These are phyloP conservation scores for Kwoniella dendrophila DNA, from an alignment of 768 basidiomycete species.

Conservation along the genomic window DNA sequence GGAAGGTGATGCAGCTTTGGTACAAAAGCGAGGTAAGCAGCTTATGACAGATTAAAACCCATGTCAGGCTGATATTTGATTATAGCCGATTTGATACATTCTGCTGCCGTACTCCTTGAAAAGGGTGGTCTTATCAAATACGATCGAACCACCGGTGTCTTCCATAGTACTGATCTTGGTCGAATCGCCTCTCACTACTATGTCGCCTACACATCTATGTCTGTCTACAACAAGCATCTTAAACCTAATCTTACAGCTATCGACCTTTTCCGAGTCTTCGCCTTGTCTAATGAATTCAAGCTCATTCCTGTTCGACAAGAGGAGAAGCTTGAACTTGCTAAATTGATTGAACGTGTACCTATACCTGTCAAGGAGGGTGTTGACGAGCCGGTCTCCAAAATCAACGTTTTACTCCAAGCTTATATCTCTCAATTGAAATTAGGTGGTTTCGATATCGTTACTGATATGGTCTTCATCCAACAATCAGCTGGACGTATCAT, in stretches of 20 bases:
- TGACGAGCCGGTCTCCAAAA: conserved; percentile 94
- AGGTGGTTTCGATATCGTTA: conserved; percentile 67
- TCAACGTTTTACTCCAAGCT: conserved; percentile 91
- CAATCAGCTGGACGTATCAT: conserved; percentile 96
- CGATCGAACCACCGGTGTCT: conserved; percentile 79
- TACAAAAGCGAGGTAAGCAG: conserved; percentile 78
- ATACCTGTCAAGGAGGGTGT: conserved; percentile 96
- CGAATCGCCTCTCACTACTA: conserved; percentile 95
- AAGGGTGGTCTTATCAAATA: conserved; percentile 95
- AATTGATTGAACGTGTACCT: conserved; percentile 88
- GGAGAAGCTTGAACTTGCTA: conserved; percentile 86
- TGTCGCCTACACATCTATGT: conserved; percentile 93
- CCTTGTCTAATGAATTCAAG: conserved; percentile 93
- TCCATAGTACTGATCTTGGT: conserved; percentile 91
- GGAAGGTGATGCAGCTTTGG: conserved; percentile 75
- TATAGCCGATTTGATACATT: conserved; percentile 77
- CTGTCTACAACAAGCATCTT: conserved; percentile 91
- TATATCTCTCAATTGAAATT: conserved; percentile 93
- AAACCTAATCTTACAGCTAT: conserved; percentile 80
- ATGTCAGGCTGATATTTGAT: background rate
- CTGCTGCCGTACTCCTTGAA: conserved; percentile 88
- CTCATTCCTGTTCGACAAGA: conserved; percentile 67
- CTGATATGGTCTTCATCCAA: conserved; percentile 80
- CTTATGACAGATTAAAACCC: background rate
- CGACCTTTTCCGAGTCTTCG: conserved; percentile 94